These are phyloP conservation scores for Ailanthus altissimus DNA, from an alignment of 345 rosid species.

Conservation along the genomic window DNA sequence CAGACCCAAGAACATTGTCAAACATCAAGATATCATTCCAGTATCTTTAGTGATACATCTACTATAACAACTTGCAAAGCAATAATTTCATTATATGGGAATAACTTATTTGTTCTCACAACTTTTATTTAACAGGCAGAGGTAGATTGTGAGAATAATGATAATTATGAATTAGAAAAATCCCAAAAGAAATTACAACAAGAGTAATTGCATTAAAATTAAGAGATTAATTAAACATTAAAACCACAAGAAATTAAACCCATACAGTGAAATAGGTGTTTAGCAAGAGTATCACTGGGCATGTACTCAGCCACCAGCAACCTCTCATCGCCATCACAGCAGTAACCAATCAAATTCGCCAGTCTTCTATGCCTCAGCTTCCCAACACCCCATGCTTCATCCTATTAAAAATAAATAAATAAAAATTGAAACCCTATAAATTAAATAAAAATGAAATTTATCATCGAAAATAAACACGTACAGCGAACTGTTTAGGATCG, in stretches of 20 bases:
- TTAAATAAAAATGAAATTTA: not conserved
- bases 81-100: not conserved
- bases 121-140: not conserved
- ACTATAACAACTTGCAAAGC: not conserved
- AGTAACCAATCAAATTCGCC: constrained; percentile 90
- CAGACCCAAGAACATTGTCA: not conserved
- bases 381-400: constrained; percentile 82
- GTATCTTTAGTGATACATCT: not conserved
- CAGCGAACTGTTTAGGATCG: constrained; percentile 84
- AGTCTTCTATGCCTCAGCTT: constrained; percentile 69
- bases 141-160: not conserved
- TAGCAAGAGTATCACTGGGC: constrained; percentile 83
- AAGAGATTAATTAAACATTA: not conserved
- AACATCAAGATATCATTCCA: not conserved
- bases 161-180: not conserved
- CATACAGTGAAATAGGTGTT: constrained; percentile 93
- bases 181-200: not conserved
- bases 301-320: constrained; percentile 85
- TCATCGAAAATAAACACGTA: constrained; percentile 27
- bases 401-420: constrained; percentile 35
- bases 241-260: constrained; percentile 8
- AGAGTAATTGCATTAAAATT: not conserved
- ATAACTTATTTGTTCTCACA: not conserved
- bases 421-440: constrained; percentile 28
- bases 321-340: constrained; percentile 96